Evolutionary conservation across 257 asterid species (phyloP).

Genomic region (Solanum phureja): DNA sequence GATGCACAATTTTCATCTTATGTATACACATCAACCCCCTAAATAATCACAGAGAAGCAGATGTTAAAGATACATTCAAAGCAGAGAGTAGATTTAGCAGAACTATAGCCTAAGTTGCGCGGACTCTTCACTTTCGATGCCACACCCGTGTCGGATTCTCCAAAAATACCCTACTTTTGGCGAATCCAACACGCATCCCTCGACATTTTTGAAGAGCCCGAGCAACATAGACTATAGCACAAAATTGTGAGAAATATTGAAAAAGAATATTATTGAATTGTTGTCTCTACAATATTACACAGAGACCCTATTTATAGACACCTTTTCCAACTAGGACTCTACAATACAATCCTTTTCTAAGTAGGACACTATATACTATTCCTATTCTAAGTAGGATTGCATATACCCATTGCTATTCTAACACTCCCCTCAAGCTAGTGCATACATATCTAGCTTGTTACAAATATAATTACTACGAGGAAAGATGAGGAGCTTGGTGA

Average conservation of each 20-base stretch:
- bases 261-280: background rate
- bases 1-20: conserved; percentile 81
- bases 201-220: too few species aligned
- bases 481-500: too few species aligned
- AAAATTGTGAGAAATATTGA: background rate
- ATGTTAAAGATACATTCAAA: background rate
- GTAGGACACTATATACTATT: background rate
- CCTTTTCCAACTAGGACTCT: background rate
- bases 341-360: background rate
- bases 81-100: background rate
- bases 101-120: background rate
- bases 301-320: background rate
- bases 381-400: background rate
- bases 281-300: background rate
- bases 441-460: background rate
- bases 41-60: background rate
- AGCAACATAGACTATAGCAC: background rate
- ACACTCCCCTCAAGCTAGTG: background rate
- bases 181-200: too few species aligned
- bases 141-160: too few species aligned
- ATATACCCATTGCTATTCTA: background rate
- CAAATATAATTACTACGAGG: background rate
- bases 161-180: too few species aligned
- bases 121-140: too few species aligned
- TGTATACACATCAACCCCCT: conserved; percentile 87